These are phyloP conservation scores for Solanum neorickii DNA, from an alignment of 257 asterid genomes.

Conservation along the genomic window DNA sequence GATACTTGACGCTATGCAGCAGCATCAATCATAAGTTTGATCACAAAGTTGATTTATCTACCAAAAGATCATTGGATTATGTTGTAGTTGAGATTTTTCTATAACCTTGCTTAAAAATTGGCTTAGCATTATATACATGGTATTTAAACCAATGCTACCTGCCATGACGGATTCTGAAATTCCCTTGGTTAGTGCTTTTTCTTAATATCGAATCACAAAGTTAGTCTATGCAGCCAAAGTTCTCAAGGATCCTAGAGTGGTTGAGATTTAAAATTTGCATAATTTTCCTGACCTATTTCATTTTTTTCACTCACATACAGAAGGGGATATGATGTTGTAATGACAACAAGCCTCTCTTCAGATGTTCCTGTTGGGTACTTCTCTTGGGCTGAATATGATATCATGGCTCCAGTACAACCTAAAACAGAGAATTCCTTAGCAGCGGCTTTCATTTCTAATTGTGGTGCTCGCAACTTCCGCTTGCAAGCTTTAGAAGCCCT, in stretches of 20 bases:
- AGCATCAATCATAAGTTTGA: background rate
- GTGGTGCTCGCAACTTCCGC: conserved; percentile 88
- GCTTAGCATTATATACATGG: background rate
- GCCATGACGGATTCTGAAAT: background rate
- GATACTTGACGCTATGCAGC: background rate
- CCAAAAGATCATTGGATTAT: background rate
- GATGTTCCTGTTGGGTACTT: conserved; percentile 99
- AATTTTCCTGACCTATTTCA: background rate
- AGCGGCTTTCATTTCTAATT: conserved; percentile 96
- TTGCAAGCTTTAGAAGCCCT: conserved; percentile 79
- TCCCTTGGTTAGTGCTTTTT: background rate
- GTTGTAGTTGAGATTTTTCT: background rate
- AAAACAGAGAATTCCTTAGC: conserved; percentile 70
- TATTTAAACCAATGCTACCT: background rate
- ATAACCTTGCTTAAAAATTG: background rate
- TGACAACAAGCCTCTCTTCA: conserved; percentile 98
- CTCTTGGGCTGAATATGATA: conserved; percentile 95
- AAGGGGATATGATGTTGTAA: conserved; percentile 67
- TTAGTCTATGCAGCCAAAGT: background rate
- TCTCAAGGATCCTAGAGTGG: background rate
- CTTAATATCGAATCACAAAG: background rate
- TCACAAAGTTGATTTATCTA: background rate
- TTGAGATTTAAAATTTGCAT: background rate
- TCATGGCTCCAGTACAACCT: conserved; percentile 89
- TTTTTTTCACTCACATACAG: conserved; percentile 15